Evolutionary conservation across 148 eudicot species (phyloP), one percentile per base, ranked within the genome.

Genomic region (Drosera capensis): DNA sequence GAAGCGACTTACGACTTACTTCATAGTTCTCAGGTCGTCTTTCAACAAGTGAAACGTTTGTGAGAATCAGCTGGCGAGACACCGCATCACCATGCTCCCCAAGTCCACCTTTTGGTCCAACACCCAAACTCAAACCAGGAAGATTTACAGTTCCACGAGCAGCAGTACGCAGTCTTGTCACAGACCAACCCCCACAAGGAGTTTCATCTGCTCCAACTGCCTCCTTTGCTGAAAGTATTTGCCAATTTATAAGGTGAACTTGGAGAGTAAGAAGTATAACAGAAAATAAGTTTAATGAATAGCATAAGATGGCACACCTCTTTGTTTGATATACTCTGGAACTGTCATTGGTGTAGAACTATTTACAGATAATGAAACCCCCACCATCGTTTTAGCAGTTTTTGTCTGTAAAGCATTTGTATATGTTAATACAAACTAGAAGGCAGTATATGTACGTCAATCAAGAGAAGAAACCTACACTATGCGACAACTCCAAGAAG

Each of bases 151-250:
- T 80, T 52, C 99, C 99, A 70, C 64, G 95, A 59, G 88, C 99
- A 45, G 79, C 85, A 56, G 99, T 68, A 19, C 99, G 74, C 72
- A 90, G 66, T 64, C 99, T 80, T 45, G 87, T 90, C 21, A 90
- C 93, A 42, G 87, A 71, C 99, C 99, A 90, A 54, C 72, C 85
- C 37, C 95, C 93, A 56, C 58, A 71, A 45, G 99, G 99, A 52
- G 95, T 85, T 76, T 90, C 99, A 65, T 84, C 85, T 55, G 93
- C 99, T 51, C 93, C 82, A 53, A 90, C 95, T 50, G 93, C 99
- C 53, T 90, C 99, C 68, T 70, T 84, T 34, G 84, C 99, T 90
- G 73, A 71, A 71, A 23, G 44, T 25, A 23, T 21, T 45, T 23
- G 17, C 16, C 13, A 21, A 20, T 41, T 52, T 50, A 52, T 62